Conservation (phyloP, 108 stramenopile species). For the Pseudonitzschia pungens region DNA sequence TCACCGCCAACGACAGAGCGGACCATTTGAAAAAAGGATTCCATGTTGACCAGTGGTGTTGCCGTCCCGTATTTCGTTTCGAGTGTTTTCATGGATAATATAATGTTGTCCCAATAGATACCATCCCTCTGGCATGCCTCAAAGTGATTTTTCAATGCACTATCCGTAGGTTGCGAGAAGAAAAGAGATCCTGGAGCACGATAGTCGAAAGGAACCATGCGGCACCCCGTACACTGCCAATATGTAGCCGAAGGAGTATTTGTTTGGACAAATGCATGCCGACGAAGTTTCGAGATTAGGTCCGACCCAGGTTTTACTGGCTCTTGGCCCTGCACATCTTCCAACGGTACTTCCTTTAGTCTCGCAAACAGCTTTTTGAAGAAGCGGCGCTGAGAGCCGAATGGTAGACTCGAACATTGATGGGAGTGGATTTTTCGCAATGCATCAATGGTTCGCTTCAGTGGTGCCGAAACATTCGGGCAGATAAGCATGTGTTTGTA, state of each 20-base stretch:
- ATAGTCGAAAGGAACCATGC: constrained; percentile 48
- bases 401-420: constrained; percentile 43
- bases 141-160: constrained; percentile 9
- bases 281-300: neutral
- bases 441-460: constrained; percentile 38
- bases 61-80: neutral
- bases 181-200: constrained; percentile 45
- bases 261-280: constrained; percentile 24
- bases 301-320: neutral
- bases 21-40: constrained; percentile 4
- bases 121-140: constrained; percentile 19
- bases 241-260: constrained; percentile 10
- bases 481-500: constrained; percentile 58
- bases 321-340: neutral
- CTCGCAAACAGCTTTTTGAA: constrained; percentile 48
- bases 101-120: constrained; percentile 15
- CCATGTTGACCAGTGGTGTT: neutral
- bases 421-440: constrained; percentile 45
- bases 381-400: constrained; percentile 55
- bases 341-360: constrained; percentile 21
- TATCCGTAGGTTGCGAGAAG: constrained; percentile 18
- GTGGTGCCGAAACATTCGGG: constrained; percentile 21
- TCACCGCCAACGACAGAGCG: neutral
- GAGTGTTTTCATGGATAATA: constrained; percentile 10
- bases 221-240: constrained; percentile 43